These are phyloP conservation scores for Parasitella parasitica DNA, from an alignment of 371 early-diverging fungal species.

Conservation along the genomic window DNA sequence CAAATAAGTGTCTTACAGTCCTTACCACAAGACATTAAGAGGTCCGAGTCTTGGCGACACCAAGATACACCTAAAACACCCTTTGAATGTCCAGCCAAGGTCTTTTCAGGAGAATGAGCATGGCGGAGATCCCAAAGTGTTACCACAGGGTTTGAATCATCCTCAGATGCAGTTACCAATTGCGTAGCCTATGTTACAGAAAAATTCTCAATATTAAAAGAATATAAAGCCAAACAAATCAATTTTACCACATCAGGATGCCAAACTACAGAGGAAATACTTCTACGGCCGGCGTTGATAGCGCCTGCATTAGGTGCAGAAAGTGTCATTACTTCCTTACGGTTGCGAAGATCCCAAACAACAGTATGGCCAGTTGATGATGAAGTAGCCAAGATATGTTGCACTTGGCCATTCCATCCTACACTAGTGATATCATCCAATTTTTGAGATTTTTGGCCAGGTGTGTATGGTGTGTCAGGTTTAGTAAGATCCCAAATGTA, in stretches of 20 bases:
- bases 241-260: conserved; percentile 82
- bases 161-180: conserved; percentile 65
- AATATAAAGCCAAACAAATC: not conserved
- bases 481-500: conserved; percentile 94
- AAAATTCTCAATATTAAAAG: not conserved
- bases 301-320: conserved; percentile 44
- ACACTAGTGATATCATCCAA: conserved; percentile 87
- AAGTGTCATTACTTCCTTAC: conserved; percentile 83
- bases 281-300: conserved; percentile 14
- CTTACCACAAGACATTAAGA: conserved; percentile 88
- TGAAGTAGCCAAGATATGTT: conserved; percentile 91
- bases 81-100: conserved; percentile 76
- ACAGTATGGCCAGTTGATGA: conserved; percentile 91
- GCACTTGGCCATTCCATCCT: conserved; percentile 92
- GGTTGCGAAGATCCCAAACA: conserved; percentile 93
- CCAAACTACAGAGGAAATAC: conserved; percentile 88
- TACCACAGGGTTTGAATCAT: conserved; percentile 84
- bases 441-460: conserved; percentile 80
- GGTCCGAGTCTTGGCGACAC: conserved; percentile 89
- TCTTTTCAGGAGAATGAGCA: conserved; percentile 86
- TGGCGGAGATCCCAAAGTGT: conserved; percentile 93
- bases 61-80: conserved; percentile 90
- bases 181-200: conserved; percentile 19
- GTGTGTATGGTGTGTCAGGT: conserved; percentile 83
- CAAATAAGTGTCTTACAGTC: conserved; percentile 90